Percentiles rank a stretch among this genome's conserved stretches.
These are phyloP conservation scores for barrel medic (Medicago truncatula) DNA, from an alignment of 306 rosid genomes.

Conservation along the genomic window MtrunA17r5.0-ANR NC_053049.1:15952001-15952500, in stretches of 20 bases:
- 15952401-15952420: slow-evolving; percentile 38
- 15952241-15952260: slow-evolving; percentile 17
- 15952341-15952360: slow-evolving; percentile 44
- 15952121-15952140: no score
- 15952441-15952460: not conserved
- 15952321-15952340: slow-evolving; percentile 33
- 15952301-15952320: slow-evolving; percentile 42
- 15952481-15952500: slow-evolving; percentile 5
- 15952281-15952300: slow-evolving; percentile 40
- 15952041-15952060: no score
- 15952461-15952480: slow-evolving; percentile 9
- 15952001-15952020: no score
- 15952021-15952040: no score
- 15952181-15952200: no score
- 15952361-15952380: slow-evolving; percentile 30
- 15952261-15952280: slow-evolving; percentile 6
- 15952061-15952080: no score
- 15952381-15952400: slow-evolving; percentile 40
- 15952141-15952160: no score
- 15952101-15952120: no score
- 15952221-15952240: slow-evolving; percentile 1
- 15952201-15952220: no score
- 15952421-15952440: slow-evolving; percentile 48
- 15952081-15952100: no score
- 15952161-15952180: no score